Base-by-base conservation (phyloP, 129 eudicot species). In the Pittosporum tobira region DNA sequence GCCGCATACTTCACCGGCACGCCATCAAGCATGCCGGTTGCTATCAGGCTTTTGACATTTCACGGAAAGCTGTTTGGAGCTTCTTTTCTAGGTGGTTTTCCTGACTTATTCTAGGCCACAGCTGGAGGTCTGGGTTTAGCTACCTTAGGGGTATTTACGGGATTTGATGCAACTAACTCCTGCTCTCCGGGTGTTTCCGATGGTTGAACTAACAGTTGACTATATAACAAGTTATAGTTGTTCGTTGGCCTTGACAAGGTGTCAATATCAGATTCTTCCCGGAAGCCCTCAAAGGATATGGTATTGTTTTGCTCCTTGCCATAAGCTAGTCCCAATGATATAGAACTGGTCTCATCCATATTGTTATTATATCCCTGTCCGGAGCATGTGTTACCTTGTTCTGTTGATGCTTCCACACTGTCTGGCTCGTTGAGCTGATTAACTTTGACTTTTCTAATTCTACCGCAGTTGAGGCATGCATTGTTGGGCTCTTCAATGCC, bases 41-140 rank as follows among this genome's bases (percentile, higher is more conserved):
- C 80, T 63, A 81, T 78, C 72, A 85, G 79, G 51, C 83, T 81
- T 73, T 88, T 85, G 23, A 85, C 88, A 65, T 85, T 85, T 34
- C 88, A 85, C 23, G 94, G 94, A 60, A 85, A 85, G 22, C 94
- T 85, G 69, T 85, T 85, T 51, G 94, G 88, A 22, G 94, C 85
- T 64, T 81, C 85, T 66, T 85, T 85, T 66, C 73, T 78, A 48
- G 76, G 74, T 7, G 79, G 34, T 81, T 81, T 85, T 45, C 80
- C 88, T 16, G 71, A 31, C 56, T 77, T 84, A 20, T 31, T 65
- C 73, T 84, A 80, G 42, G 80, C 1, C 2, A 42, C 36, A 12
- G 64, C 19, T 19, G 70, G 73, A 10, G 51, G 54, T 52, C 36
- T 69, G 19, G 78, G 22, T 67, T 77, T 81, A 48, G 62, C 60